Percentiles rank a stretch among this genome's conserved stretches.
Evolutionary conservation across 805 yeast species (phyloP).

Genomic region (Wickerhamiella sorbophila): DNA sequence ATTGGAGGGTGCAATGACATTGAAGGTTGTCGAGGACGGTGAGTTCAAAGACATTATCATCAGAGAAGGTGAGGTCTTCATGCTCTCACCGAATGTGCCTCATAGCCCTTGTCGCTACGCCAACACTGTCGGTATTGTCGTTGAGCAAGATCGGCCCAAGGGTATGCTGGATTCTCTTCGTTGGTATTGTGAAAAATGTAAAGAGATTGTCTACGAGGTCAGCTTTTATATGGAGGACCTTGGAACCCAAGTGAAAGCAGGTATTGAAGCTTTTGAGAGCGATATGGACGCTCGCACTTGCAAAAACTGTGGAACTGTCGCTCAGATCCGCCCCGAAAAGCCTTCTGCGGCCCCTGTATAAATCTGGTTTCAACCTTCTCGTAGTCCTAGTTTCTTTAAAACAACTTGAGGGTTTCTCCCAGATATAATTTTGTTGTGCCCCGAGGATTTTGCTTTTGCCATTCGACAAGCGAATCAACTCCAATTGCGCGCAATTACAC

Average conservation of each 20-base stretch:
- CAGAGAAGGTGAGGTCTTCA: constrained; percentile 75
- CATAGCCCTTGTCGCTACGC: constrained; percentile 83
- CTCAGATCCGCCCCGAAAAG: constrained; percentile 12
- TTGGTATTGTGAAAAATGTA: constrained; percentile 76
- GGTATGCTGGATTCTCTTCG: constrained; percentile 58
- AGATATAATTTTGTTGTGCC: too few species aligned
- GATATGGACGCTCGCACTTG: constrained; percentile 58
- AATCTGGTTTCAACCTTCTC: too few species aligned
- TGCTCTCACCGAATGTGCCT: constrained; percentile 73
- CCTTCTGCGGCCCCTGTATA: constrained; percentile 14
- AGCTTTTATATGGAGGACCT: constrained; percentile 65
- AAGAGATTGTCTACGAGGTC: constrained; percentile 47
- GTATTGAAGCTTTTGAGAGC: constrained; percentile 54
- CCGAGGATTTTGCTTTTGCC: too few species aligned
- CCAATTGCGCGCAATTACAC: too few species aligned
- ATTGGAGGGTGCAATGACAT: constrained; percentile 72
- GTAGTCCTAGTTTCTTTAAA: too few species aligned
- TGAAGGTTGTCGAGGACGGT: constrained; percentile 70
- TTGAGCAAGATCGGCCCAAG: constrained; percentile 80
- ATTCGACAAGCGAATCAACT: too few species aligned
- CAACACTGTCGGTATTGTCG: constrained; percentile 76
- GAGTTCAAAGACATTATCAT: constrained; percentile 61
- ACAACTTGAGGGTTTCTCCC: too few species aligned
- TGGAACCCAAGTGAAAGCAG: constrained; percentile 82
- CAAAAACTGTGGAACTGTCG: constrained; percentile 47